Evolutionary conservation across 352 stramenopile genomes (phyloP).

Genomic region (Pythium graminicola): DNA sequence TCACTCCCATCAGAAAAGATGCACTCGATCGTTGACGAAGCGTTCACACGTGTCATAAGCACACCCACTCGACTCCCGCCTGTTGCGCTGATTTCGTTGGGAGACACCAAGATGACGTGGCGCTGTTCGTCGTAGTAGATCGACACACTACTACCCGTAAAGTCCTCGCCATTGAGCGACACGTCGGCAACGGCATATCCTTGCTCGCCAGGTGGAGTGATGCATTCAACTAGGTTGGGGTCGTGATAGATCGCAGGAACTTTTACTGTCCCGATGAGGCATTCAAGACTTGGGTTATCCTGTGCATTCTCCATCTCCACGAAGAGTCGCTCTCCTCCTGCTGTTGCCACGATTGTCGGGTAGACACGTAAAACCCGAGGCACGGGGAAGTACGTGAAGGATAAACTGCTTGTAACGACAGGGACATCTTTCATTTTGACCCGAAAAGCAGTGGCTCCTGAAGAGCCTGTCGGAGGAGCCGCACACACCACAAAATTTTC

Average conservation of each 20-base stretch:
- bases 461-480: not conserved
- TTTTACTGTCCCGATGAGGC: conserved; percentile 1
- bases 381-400: not conserved
- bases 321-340: conserved; percentile 4
- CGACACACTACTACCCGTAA: not conserved
- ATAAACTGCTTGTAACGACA: not conserved
- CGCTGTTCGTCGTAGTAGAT: conserved; percentile 15
- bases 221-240: not conserved
- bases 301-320: conserved; percentile 1
- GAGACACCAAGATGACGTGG: not conserved
- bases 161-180: conserved; percentile 17
- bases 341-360: not conserved
- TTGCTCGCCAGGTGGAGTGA: conserved; percentile 4
- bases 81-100: not conserved
- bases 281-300: not conserved
- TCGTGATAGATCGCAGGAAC: not conserved
- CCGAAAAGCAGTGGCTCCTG: not conserved
- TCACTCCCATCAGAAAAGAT: conserved; percentile 3
- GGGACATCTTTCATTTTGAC: not conserved
- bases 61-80: conserved; percentile 13
- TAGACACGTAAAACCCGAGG: not conserved
- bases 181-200: conserved; percentile 16
- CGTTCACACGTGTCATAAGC: not conserved
- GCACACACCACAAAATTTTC: not conserved
- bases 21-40: conserved; percentile 4